Evolutionary conservation across 768 basidiomycete species (phyloP), one percentile per base, ranked within the genome.

Genomic region (Cyathus striatus): DNA sequence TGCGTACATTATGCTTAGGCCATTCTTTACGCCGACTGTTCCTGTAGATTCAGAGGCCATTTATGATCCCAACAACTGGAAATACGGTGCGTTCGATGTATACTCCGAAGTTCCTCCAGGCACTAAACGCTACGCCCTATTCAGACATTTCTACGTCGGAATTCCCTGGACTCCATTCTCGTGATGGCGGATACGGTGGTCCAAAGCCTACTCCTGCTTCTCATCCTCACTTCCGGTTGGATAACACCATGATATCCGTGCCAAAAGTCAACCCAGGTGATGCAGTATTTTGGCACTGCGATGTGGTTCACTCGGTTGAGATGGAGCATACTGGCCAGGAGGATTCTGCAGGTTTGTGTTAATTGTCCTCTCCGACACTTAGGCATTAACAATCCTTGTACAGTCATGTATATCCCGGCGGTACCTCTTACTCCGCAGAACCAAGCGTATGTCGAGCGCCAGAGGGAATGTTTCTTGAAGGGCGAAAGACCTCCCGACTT

Each of bases 391-490:
- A 36, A 36, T 36, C 7, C 25, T 38, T 16, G 3, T 38, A 24
- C 50, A 76, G 86, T 88, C 36, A 84, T 89, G 78, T 90, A 90
- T 48, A 89, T 89, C 40, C 80, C 82, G 1, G 78, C 86, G 5
- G 78, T 83, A 7, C 86, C 85, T 0, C 63, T 75, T 42, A 87
- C 83, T 2, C 73, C 76, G 1, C 64, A 67, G 49, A 86, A 87
- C 56, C 65, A 66, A 27, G 67, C 60, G 12, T 90, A 90, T 51
- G 55, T 90, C 36, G 61, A 68, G 45, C 67, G 70, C 51, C 89
- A 90, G 60, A 76, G 69, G 23, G 74, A 78, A 27, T 60, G 70
- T 10, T 90, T 88, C 62, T 61, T 82, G 30, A 48, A 60, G 6
- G 81, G 81, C 5, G 53, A 73, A 18, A 73, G 81, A 18, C 85